phyloP scores from a whole-genome alignment of 768 basidiomycete species.

The Suillus sp. region DNA sequence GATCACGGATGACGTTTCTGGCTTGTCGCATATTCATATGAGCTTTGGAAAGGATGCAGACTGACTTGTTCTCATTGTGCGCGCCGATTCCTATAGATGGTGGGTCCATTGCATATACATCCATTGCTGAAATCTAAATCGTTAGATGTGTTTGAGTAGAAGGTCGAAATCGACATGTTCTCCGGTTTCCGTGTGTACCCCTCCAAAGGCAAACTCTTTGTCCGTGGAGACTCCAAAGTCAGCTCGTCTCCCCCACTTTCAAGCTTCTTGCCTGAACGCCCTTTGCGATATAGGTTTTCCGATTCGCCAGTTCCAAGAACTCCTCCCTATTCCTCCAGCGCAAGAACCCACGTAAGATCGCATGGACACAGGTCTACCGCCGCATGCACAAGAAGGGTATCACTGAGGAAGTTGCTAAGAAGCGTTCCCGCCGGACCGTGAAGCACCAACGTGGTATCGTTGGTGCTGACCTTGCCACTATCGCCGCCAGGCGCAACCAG shows the following conservation, averaged over 20 bases:
- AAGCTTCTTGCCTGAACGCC: not conserved
- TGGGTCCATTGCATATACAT: slow-evolving; percentile 18
- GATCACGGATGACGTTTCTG: slow-evolving; percentile 39
- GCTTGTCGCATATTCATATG: slow-evolving; percentile 20
- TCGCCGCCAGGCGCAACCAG: slow-evolving; percentile 92
- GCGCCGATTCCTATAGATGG: slow-evolving; percentile 23
- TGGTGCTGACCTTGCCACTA: slow-evolving; percentile 91
- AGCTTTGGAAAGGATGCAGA: slow-evolving; percentile 11
- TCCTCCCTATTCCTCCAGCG: slow-evolving; percentile 97
- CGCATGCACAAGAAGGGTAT: slow-evolving; percentile 99
- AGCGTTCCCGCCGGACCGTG: slow-evolving; percentile 93
- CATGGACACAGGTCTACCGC: slow-evolving; percentile 93
- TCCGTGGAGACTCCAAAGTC: slow-evolving; percentile 96
- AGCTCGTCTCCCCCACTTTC: slow-evolving; percentile 22
- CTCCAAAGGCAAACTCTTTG: slow-evolving; percentile 93
- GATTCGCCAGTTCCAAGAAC: slow-evolving; percentile 91
- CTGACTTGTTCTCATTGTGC: slow-evolving; percentile 21
- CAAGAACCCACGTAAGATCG: slow-evolving; percentile 99
- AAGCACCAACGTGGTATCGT: slow-evolving; percentile 99
- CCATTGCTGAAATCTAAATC: slow-evolving; percentile 10
- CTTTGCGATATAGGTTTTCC: slow-evolving; percentile 71
- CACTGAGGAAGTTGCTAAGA: slow-evolving; percentile 99
- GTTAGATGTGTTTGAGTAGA: slow-evolving; percentile 47
- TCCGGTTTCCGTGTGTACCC: slow-evolving; percentile 98
- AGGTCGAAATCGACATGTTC: slow-evolving; percentile 99